Percentiles rank a stretch among this genome's conserved stretches.
phyloP scores from a whole-genome alignment of 768 basidiomycete genomes.

The Podaxis mareebaensis region DNA sequence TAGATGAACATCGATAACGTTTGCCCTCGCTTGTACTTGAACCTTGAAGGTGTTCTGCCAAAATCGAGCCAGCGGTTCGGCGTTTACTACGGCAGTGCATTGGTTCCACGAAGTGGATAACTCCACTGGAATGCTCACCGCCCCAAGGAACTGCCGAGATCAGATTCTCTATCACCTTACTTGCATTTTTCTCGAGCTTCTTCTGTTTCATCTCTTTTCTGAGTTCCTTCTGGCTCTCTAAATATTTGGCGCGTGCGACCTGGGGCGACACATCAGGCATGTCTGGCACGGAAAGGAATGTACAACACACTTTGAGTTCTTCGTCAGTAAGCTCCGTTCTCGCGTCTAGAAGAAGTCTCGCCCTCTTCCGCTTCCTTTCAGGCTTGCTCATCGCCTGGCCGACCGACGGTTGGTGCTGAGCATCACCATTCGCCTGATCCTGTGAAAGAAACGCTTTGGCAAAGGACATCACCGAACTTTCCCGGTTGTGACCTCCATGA shows the following conservation, averaged over 20 bases:
- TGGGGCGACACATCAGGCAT: constrained; percentile 24
- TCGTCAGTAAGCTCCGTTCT: constrained; percentile 83
- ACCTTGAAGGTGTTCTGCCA: constrained; percentile 75
- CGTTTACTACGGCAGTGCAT: background rate
- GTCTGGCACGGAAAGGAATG: background rate
- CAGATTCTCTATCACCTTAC: constrained; percentile 57
- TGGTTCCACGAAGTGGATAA: background rate
- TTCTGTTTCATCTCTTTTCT: constrained; percentile 53
- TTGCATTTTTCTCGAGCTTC: constrained; percentile 55
- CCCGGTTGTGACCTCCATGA: constrained; percentile 11
- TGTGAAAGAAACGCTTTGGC: constrained; percentile 43
- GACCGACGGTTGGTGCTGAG: constrained; percentile 26
- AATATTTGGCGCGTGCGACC: constrained; percentile 66
- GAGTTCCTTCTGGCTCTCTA: constrained; percentile 58
- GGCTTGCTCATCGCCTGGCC: constrained; percentile 27
- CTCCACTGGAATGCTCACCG: constrained; percentile 42
- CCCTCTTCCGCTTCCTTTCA: constrained; percentile 44
- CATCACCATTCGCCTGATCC: constrained; percentile 23
- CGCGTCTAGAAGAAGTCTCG: constrained; percentile 62
- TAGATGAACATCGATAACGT: constrained; percentile 33
- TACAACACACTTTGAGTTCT: constrained; percentile 61
- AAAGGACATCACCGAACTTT: constrained; percentile 35
- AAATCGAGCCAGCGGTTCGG: constrained; percentile 60
- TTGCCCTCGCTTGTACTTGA: constrained; percentile 64
- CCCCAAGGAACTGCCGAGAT: constrained; percentile 67